Conservation (phyloP, 2,329 filamentous ascomycete genomes). For the Diaporthe citriasiana region DNA sequence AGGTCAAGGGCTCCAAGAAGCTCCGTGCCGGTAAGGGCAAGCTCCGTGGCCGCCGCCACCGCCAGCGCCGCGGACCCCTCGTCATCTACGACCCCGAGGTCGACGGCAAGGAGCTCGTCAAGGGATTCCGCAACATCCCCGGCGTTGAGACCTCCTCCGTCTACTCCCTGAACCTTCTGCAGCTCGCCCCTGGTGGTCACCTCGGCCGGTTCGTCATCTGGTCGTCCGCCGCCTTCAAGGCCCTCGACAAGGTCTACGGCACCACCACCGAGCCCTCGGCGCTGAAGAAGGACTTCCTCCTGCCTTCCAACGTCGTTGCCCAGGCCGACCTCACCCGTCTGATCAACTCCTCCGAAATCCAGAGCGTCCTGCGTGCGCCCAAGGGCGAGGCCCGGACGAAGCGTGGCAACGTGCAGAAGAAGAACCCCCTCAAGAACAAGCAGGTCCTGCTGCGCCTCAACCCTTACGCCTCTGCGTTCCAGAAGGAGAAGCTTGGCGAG, state of each 20-base stretch:
- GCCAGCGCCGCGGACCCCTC: constrained; percentile 96
- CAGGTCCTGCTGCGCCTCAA: constrained; percentile 98
- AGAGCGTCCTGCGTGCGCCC: constrained; percentile 92
- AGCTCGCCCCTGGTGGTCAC: constrained; percentile 98
- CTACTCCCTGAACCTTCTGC: constrained; percentile 96
- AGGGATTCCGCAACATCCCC: constrained; percentile 98
- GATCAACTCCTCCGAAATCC: constrained; percentile 99
- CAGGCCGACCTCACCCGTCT: constrained; percentile 97
- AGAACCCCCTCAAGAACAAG: constrained; percentile 99
- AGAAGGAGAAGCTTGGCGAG: constrained; percentile 86
- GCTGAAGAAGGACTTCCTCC: constrained; percentile 99
- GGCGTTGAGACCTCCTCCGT: constrained; percentile 97
- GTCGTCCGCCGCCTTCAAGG: constrained; percentile 97
- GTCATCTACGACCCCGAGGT: constrained; percentile 97
- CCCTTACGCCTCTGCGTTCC: constrained; percentile 94
- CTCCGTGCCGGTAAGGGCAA: constrained; percentile 99
- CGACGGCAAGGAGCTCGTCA: constrained; percentile 94
- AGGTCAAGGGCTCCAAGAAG: constrained; percentile 97
- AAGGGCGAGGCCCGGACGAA: constrained; percentile 93
- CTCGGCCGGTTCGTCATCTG: constrained; percentile 99
- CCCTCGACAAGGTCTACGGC: constrained; percentile 97
- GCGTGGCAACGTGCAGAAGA: constrained; percentile 95
- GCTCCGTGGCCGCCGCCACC: constrained; percentile 95
- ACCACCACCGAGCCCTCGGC: constrained; percentile 89
- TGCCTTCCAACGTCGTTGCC: constrained; percentile 91